Percentiles rank a stretch among this genome's conserved stretches.
These are phyloP conservation scores for Desmodesmus armatus DNA, from an alignment of 139 green algal species.

Conservation along the genomic window DNA sequence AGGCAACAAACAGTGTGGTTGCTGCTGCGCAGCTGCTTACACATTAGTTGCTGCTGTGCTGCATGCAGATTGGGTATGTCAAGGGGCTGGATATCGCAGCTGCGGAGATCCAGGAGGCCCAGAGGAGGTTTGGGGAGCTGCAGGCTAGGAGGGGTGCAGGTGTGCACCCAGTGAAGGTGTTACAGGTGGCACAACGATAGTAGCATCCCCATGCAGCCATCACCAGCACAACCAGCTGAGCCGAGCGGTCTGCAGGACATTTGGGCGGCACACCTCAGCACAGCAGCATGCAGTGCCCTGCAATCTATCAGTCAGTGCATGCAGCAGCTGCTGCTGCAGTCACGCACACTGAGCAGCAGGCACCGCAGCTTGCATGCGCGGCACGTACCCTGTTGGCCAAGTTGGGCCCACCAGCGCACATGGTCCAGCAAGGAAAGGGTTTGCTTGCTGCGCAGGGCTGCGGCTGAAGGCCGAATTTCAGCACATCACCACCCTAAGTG, in stretches of 20 bases:
- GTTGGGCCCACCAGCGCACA: no score
- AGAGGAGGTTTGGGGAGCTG: constrained; percentile 58
- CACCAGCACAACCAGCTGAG: background rate
- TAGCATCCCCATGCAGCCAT: no score
- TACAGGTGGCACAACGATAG: no score
- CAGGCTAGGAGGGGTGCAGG: no score
- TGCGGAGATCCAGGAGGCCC: constrained; percentile 85
- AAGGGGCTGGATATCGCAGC: constrained; percentile 89
- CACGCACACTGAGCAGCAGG: background rate
- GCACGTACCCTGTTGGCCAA: no score
- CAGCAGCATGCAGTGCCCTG: no score
- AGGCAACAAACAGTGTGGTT: no score
- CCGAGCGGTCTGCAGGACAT: background rate
- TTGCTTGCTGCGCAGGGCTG: background rate
- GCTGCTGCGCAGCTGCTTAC: background rate
- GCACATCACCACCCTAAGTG: constrained; percentile 47
- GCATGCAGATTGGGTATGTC: constrained; percentile 73
- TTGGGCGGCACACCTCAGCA: background rate
- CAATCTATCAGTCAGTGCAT: no score
- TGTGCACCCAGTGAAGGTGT: no score
- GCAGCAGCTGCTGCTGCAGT: background rate
- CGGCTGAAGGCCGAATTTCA: constrained; percentile 48
- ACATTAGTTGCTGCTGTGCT: background rate
- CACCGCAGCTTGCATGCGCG: background rate
- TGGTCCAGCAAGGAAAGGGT: no score